These are phyloP conservation scores for Crucibulum cyathiforme DNA, from an alignment of 1,284 basidiomycete genomes.

Conservation along the genomic window DNA sequence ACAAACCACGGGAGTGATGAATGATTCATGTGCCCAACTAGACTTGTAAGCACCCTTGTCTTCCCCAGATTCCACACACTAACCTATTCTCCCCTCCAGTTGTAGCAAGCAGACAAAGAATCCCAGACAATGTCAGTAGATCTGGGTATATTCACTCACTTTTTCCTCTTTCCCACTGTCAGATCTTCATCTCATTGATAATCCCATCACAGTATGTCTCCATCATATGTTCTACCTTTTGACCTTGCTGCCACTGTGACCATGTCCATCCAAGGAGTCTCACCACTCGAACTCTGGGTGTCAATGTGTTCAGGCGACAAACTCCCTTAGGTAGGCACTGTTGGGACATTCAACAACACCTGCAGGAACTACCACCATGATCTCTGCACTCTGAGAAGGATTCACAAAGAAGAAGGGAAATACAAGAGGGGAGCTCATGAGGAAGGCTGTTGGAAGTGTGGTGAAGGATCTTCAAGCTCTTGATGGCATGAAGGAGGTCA, in stretches of 20 bases:
- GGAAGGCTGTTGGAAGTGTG: conserved; percentile 71
- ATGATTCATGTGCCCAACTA: no score
- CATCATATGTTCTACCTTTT: conserved; percentile 34
- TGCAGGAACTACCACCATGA: conserved; percentile 52
- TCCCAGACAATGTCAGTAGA: no score
- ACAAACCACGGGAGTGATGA: no score
- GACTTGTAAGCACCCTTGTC: no score
- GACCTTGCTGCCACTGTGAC: conserved; percentile 38
- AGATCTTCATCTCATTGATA: neutral
- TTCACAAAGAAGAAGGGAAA: conserved; percentile 55
- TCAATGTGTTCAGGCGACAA: conserved; percentile 52
- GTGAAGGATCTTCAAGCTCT: conserved; percentile 69
- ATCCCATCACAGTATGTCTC: conserved; percentile 35
- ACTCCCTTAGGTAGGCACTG: conserved; percentile 65
- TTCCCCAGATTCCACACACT: no score
- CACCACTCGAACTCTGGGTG: conserved; percentile 42
- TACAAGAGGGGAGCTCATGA: conserved; percentile 65
- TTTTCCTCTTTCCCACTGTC: neutral
- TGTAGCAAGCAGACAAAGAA: no score
- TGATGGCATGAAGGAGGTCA: conserved; percentile 62
- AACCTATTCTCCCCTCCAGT: no score
- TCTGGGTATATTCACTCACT: neutral
- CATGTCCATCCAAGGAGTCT: conserved; percentile 28
- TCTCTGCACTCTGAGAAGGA: conserved; percentile 69
- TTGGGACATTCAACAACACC: conserved; percentile 70